phyloP scores from a whole-genome alignment of 345 rosid species.

The Clausena lansium region DNA sequence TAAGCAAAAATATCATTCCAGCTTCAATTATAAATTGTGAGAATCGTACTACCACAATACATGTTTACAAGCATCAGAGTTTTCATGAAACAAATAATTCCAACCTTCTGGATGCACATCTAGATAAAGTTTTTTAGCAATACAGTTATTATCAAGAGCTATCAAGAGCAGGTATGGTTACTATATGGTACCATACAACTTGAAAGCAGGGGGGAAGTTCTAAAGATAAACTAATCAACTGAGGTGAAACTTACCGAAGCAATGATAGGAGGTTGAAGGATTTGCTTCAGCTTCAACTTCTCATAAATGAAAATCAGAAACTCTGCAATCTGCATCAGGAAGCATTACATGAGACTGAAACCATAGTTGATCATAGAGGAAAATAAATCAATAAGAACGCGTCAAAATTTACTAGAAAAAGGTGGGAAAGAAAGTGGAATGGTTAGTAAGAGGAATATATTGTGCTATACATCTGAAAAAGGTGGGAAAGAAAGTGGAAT shows the following conservation, averaged over 20 bases:
- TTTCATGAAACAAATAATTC: background rate
- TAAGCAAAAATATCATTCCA: background rate
- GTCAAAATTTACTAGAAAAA: background rate
- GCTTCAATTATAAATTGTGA: background rate
- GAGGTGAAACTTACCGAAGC: conserved; percentile 74
- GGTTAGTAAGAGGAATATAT: background rate
- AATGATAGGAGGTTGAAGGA: conserved; percentile 88
- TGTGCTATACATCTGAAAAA: background rate
- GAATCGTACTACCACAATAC: background rate
- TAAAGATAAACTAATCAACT: background rate
- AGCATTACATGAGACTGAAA: conserved; percentile 16
- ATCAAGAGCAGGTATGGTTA: background rate
- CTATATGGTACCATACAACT: background rate
- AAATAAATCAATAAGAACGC: background rate
- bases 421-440: background rate
- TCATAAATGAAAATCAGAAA: conserved; percentile 58
- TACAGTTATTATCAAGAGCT: background rate
- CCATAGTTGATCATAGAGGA: background rate
- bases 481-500: background rate
- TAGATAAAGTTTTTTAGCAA: background rate
- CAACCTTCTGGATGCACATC: background rate
- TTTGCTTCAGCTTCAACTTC: conserved; percentile 93
- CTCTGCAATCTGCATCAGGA: conserved; percentile 50
- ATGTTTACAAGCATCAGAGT: background rate
- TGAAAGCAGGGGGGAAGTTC: background rate